Evolutionary conservation across 371 early-diverging fungal genomes (phyloP).

Genomic region (Mucor plumbeus): DNA sequence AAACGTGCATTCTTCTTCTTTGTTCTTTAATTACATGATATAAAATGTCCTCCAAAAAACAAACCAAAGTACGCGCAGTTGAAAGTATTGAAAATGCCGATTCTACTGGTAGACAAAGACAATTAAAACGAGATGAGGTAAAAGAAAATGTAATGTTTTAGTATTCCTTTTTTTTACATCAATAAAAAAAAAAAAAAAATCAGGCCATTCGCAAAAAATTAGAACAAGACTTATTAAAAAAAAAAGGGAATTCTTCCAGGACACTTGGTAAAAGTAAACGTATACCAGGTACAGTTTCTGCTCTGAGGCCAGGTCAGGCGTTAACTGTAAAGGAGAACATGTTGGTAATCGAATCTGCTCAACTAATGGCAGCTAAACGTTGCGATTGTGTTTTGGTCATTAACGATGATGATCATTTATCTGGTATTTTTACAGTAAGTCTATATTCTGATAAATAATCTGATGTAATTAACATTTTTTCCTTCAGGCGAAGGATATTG

Average conservation of each 20-base stretch:
- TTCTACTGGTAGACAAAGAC: constrained; percentile 32
- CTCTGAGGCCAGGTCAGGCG: constrained; percentile 85
- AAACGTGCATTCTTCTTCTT: constrained; percentile 15
- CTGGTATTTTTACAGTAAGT: constrained; percentile 90
- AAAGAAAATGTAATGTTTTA: not conserved
- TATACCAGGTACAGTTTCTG: constrained; percentile 86
- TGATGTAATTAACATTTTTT: not conserved
- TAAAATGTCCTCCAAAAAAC: constrained; percentile 19
- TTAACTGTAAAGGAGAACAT: constrained; percentile 89
- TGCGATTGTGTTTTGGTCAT: constrained; percentile 93
- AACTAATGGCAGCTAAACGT: constrained; percentile 98
- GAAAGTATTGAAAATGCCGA: constrained; percentile 21
- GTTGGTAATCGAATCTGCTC: constrained; percentile 91
- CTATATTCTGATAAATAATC: not conserved
- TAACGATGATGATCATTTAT: constrained; percentile 88
- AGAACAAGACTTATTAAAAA: constrained; percentile 74
- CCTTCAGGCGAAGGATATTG: constrained; percentile 52
- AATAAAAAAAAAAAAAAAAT: not conserved
- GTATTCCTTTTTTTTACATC: not conserved
- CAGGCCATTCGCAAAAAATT: constrained; percentile 71
- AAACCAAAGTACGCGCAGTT: constrained; percentile 20
- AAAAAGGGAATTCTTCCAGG: constrained; percentile 42
- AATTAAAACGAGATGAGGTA: constrained; percentile 34
- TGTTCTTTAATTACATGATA: not conserved
- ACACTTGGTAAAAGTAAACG: constrained; percentile 39